Percentiles rank a stretch among this genome's conserved stretches.
phyloP scores from a whole-genome alignment of 192 early-diverging fungal genomes.

The Gryganskiella cystojenkinii region DNA sequence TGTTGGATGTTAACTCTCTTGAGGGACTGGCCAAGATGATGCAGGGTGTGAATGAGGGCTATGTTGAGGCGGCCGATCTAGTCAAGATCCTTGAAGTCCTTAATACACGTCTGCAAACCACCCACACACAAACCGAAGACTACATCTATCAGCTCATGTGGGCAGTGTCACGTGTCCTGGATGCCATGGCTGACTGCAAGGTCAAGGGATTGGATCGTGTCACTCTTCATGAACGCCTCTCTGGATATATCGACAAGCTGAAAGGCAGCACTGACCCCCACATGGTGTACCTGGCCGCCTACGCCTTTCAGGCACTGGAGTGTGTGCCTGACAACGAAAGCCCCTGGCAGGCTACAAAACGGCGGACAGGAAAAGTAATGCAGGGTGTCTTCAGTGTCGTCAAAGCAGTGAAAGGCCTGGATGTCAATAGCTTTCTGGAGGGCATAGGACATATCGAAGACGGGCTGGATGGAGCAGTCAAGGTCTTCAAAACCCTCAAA shows the following conservation, averaged over 20 bases:
- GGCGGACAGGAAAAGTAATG: neutral
- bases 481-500: neutral
- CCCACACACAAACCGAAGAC: neutral
- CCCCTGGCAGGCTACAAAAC: neutral
- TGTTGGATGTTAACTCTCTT: neutral
- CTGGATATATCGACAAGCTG: neutral
- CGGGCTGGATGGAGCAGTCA: neutral
- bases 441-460: conserved; percentile 3
- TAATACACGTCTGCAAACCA: neutral
- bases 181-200: conserved; percentile 3
- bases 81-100: neutral
- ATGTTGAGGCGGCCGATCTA: neutral
- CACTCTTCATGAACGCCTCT: neutral
- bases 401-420: conserved; percentile 8
- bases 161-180: conserved; percentile 1
- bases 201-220: conserved; percentile 6
- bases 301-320: conserved; percentile 9
- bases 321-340: conserved; percentile 3
- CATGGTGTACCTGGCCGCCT: conserved; percentile 7
- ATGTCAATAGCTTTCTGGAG: conserved; percentile 3
- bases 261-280: neutral
- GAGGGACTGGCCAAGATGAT: neutral
- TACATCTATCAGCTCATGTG: neutral
- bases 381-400: neutral
- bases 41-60: neutral